phyloP scores from a whole-genome alignment of 306 rosid genomes.

The Glycyrrhiza uralensis region DNA sequence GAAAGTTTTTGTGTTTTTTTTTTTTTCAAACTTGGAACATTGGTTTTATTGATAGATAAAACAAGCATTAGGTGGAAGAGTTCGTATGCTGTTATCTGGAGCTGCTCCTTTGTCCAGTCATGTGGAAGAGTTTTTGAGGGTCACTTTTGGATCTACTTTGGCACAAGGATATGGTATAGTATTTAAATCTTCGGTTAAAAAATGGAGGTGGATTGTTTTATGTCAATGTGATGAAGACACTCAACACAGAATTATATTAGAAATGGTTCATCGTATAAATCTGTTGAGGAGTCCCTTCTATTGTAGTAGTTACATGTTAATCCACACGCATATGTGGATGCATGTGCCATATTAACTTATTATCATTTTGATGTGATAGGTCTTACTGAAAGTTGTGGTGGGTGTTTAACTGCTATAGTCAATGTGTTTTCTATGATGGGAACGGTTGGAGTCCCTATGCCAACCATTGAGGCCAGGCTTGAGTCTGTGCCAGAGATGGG shows the following conservation, averaged over 20 bases:
- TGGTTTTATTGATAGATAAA: conserved; percentile 48
- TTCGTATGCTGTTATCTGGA: conserved; percentile 75
- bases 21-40: conserved; percentile 8
- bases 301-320: background rate
- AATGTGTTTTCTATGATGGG: conserved; percentile 80
- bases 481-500: conserved; percentile 64
- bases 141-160: conserved; percentile 65
- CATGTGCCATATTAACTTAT: background rate
- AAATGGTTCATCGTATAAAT: background rate
- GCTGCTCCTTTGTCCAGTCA: conserved; percentile 92
- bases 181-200: conserved; percentile 14
- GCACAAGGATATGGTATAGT: conserved; percentile 95
- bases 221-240: background rate
- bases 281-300: background rate
- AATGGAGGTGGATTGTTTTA: background rate
- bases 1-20: no score
- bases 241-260: background rate
- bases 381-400: conserved; percentile 87
- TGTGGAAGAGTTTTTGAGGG: conserved; percentile 92
- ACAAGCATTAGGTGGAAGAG: conserved; percentile 79
- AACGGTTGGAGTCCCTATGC: conserved; percentile 84
- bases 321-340: background rate
- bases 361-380: conserved; percentile 42
- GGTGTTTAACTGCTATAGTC: conserved; percentile 66
- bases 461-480: conserved; percentile 91